Evolutionary conservation across 2,329 filamentous ascomycete species (phyloP).

Genomic region (Teratosphaeria zuluensis): DNA sequence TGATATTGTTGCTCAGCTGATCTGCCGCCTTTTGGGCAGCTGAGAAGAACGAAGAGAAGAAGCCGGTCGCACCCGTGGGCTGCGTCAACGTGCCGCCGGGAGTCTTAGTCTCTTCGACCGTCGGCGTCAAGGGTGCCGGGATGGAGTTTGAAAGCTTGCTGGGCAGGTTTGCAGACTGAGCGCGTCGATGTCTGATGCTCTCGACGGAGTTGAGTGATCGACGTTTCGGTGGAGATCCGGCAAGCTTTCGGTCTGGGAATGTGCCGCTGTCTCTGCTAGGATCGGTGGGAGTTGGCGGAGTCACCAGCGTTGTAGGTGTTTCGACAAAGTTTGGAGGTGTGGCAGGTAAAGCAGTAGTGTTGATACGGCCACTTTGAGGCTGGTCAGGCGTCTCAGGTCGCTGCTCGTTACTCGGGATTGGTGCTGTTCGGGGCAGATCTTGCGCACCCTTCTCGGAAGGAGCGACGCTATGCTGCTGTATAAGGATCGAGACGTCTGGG

Average conservation of each 20-base stretch:
- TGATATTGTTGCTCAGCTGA: constrained; percentile 63
- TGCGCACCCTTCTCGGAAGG: background rate
- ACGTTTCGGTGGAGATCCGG: constrained; percentile 20
- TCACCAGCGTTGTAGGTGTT: constrained; percentile 49
- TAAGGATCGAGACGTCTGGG: constrained; percentile 1
- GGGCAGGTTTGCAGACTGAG: constrained; percentile 38
- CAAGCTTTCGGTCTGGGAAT: constrained; percentile 8
- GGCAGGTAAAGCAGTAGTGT: constrained; percentile 28
- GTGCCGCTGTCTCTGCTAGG: constrained; percentile 8
- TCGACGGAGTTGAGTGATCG: constrained; percentile 18
- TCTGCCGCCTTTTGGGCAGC: constrained; percentile 87
- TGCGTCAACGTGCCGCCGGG: constrained; percentile 44
- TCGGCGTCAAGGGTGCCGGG: constrained; percentile 64
- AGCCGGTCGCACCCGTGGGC: constrained; percentile 47
- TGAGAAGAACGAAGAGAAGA: constrained; percentile 90
- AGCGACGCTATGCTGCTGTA: background rate
- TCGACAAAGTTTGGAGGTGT: constrained; percentile 34
- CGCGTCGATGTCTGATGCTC: constrained; percentile 23
- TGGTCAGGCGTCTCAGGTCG: constrained; percentile 15
- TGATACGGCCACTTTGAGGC: constrained; percentile 18
- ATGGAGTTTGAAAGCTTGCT: constrained; percentile 80
- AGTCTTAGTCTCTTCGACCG: constrained; percentile 58
- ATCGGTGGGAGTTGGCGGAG: constrained; percentile 54
- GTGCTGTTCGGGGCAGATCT: background rate
- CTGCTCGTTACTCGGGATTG: constrained; percentile 5